Conservation (phyloP, 192 early-diverging fungal species). For the Chytriomyces confervae region DNA sequence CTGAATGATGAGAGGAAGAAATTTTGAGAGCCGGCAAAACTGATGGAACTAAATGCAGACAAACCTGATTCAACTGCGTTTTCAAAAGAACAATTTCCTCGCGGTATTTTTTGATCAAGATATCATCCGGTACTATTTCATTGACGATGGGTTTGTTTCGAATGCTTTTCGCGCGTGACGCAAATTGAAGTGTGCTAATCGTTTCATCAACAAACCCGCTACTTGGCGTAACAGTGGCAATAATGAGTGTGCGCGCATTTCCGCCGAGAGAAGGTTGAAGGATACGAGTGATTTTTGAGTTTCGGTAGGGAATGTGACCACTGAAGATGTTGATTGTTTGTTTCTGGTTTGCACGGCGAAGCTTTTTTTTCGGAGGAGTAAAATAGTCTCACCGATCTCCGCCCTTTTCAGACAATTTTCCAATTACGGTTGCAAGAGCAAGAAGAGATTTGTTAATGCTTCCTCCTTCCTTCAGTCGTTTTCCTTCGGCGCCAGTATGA, state of each 20-base stretch:
- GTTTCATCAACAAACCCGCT: constrained; percentile 70
- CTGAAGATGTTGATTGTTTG: not conserved
- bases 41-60: constrained; percentile 42
- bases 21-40: not conserved
- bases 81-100: constrained; percentile 76
- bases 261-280: constrained; percentile 91
- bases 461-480: constrained; percentile 90
- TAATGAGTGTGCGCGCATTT: constrained; percentile 86
- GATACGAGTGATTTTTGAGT: constrained; percentile 96
- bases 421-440: constrained; percentile 75
- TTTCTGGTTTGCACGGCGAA: not conserved
- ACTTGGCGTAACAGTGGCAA: constrained; percentile 75
- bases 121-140: constrained; percentile 76
- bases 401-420: constrained; percentile 72
- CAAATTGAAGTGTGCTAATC: constrained; percentile 92
- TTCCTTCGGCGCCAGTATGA: constrained; percentile 67
- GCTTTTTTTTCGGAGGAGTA: not conserved
- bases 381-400: not conserved
- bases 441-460: constrained; percentile 79
- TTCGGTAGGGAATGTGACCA: constrained; percentile 92
- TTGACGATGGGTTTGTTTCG: constrained; percentile 83
- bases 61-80: constrained; percentile 63
- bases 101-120: constrained; percentile 78
- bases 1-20: not conserved
- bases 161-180: constrained; percentile 87